phyloP scores from a whole-genome alignment of 768 basidiomycete species.

The Auriscalpium vulgare region DNA sequence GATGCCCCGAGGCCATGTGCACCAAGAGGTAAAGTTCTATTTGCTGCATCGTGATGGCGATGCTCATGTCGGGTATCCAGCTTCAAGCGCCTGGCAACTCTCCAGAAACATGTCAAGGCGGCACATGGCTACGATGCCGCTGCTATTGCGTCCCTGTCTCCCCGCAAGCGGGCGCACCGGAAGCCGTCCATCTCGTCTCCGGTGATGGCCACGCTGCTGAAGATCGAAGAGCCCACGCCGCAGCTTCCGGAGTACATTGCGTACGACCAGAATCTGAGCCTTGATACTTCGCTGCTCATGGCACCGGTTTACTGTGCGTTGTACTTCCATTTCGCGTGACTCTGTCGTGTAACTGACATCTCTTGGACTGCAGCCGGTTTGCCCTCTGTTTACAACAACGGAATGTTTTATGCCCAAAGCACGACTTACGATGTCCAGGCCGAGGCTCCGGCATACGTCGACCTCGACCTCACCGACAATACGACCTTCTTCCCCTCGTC shows the following conservation, averaged over 20 bases:
- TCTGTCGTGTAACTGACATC: no score
- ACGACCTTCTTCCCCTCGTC: neutral
- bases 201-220: neutral
- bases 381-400: neutral
- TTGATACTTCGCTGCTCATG: neutral
- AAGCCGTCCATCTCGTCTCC: neutral
- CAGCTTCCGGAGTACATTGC: no score
- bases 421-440: neutral
- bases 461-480: neutral
- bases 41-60: neutral
- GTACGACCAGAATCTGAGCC: no score
- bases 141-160: neutral
- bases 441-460: neutral
- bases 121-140: constrained; percentile 35
- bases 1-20: constrained; percentile 10
- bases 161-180: neutral
- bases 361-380: no score
- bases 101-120: constrained; percentile 40
- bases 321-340: neutral
- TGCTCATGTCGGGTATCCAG: constrained; percentile 24
- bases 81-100: constrained; percentile 58
- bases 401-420: neutral
- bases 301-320: neutral
- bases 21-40: constrained; percentile 25
- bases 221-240: neutral